Percentiles rank a stretch among this genome's conserved stretches.
These are phyloP conservation scores for Iberis pinnata DNA, from an alignment of 345 rosid genomes.

Conservation along the genomic window DNA sequence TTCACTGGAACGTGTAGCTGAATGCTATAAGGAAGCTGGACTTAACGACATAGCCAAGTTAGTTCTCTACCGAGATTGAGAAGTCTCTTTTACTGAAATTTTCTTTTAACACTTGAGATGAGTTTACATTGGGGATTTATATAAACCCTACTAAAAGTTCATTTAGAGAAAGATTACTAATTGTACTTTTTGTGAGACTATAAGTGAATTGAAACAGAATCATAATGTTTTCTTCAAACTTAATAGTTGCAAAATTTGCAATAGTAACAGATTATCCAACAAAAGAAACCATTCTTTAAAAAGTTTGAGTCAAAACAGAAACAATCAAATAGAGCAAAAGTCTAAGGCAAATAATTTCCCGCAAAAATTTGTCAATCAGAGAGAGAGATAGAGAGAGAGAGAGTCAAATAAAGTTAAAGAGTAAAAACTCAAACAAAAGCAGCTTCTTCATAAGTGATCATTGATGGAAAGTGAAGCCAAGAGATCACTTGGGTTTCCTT, in stretches of 20 bases:
- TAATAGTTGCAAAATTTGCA: no score
- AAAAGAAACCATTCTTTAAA: not conserved
- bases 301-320: conserved; percentile 14
- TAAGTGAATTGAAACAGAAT: conserved; percentile 12
- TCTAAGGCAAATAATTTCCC: no score
- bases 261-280: conserved; percentile 14
- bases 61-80: conserved; percentile 47
- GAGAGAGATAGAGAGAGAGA: conserved; percentile 2
- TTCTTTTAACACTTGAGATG: not conserved
- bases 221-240: no score
- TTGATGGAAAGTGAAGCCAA: conserved; percentile 52
- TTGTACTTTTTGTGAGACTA: conserved; percentile 17
- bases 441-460: conserved; percentile 29
- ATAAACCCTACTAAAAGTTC: conserved; percentile 16
- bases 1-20: conserved; percentile 45
- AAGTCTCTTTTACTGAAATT: not conserved
- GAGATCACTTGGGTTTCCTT: conserved; percentile 43
- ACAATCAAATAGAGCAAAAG: conserved; percentile 4
- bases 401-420: not conserved
- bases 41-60: conserved; percentile 53
- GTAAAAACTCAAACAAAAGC: conserved; percentile 1
- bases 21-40: conserved; percentile 69
- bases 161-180: conserved; percentile 20
- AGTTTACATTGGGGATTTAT: conserved; percentile 3
- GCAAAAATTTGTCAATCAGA: conserved; percentile 29